A percentile compares a stretch with the other conserved stretches of the same genome.
These are phyloP conservation scores for Xerocomellus chrysenteron DNA, from an alignment of 768 basidiomycete genomes.

Conservation along the genomic window DNA sequence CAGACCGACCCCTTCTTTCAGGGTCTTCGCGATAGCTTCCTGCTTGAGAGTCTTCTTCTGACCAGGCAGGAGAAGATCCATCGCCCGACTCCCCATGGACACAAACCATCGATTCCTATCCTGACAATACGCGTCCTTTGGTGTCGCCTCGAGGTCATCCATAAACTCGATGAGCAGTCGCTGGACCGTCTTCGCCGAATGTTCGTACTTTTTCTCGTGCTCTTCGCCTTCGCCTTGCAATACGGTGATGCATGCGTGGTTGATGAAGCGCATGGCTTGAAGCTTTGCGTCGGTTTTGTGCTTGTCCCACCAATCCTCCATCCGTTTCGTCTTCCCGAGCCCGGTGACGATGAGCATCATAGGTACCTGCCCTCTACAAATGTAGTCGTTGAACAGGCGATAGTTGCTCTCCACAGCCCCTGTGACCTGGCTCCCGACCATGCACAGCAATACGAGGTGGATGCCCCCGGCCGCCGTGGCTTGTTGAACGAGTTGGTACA, in stretches of 20 bases:
- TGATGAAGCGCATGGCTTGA: slow-evolving; percentile 4
- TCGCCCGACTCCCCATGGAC: slow-evolving; percentile 11
- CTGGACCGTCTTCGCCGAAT: slow-evolving; percentile 14
- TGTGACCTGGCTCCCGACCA: slow-evolving; percentile 39
- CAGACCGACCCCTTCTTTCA: slow-evolving; percentile 12
- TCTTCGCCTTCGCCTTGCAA: slow-evolving; percentile 19
- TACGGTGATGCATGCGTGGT: slow-evolving; percentile 33
- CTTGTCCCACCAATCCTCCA: slow-evolving; percentile 36
- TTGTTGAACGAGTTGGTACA: slow-evolving; percentile 27
- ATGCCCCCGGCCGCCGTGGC: slow-evolving; percentile 32
- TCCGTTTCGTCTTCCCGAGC: slow-evolving; percentile 32
- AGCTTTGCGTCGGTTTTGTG: slow-evolving; percentile 16
- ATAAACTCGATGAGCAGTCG: slow-evolving; percentile 15
- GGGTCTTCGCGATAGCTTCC: slow-evolving; percentile 9
- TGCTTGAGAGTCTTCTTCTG: slow-evolving; percentile 5
- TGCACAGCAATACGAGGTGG: slow-evolving; percentile 39
- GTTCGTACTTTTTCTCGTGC: slow-evolving; percentile 16
- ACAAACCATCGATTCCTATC: slow-evolving; percentile 17
- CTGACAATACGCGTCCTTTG: slow-evolving; percentile 7
- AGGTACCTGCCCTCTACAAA: slow-evolving; percentile 38
- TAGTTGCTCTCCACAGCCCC: slow-evolving; percentile 36
- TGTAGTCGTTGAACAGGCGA: slow-evolving; percentile 35
- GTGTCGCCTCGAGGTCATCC: neutral
- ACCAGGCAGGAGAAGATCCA: slow-evolving; percentile 13
- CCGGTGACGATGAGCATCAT: slow-evolving; percentile 39